Base-by-base conservation (phyloP, 306 rosid species). In the Casuarina cunninghamiana region DNA sequence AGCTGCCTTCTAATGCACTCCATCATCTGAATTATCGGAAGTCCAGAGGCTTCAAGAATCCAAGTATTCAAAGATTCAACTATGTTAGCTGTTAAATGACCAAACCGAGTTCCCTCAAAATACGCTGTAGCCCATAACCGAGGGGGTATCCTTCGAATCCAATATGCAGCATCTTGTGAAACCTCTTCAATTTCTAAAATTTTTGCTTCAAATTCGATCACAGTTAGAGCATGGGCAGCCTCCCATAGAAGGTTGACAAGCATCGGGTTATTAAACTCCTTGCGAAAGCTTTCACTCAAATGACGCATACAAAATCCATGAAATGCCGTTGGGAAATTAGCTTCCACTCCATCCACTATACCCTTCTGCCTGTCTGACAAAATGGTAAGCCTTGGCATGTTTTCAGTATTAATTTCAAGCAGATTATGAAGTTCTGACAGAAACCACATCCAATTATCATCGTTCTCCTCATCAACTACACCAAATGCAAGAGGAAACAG, bases 221-320 rank as follows among this genome's bases (percentile, higher is more conserved):
- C 85, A 6, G 97, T 92, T 39, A 92, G 95, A 76, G 85, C 93
- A 70, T 90, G 87, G 77, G 97, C 95, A 63, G 93, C 95, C 75
- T 92, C 93, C 97, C 97, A 92, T 51, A 92, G 80, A 76, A 88
- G 95, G 71, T 92, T 88, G 35, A 86, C 90, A 44, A 92, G 90
- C 80, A 90, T 81, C 0, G 90, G 83, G 78, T 92, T 92, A 15
- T 92, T 92, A 75, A 92, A 92, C 83, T 92, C 97, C 85, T 92
- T 90, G n/a, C 91, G 91, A 61, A 92, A 92, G 85, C 97, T 88
- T 51, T 90, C 97, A 57, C 89, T 87, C 88, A 92, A 75, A 83
- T 92, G 97, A 38, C 93, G 95, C 91, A 92, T 90, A 75, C 97
- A 92, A 84, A 92, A 92, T 78, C 97, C 97, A 76, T 92, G 97